phyloP scores from a whole-genome alignment of 1,284 basidiomycete species.

The Cryptococcus sp. region DNA sequence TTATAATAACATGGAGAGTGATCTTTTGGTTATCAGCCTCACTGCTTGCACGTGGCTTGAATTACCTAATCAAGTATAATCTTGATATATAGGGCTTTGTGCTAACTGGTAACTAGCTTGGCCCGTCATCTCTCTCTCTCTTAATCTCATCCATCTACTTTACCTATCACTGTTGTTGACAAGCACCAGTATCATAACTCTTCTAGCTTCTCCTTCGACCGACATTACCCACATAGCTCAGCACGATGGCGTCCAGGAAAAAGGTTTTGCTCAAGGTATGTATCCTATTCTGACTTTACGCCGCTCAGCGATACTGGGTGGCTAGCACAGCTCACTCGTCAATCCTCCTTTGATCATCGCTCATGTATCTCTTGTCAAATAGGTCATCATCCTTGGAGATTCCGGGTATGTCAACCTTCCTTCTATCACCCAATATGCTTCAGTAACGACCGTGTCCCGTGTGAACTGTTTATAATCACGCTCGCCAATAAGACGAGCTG shows the following conservation, averaged over 20 bases:
- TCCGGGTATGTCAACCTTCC: conserved; percentile 70
- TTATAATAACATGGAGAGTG: too few species aligned
- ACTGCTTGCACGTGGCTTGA: too few species aligned
- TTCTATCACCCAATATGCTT: not conserved
- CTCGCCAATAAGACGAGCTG: not conserved
- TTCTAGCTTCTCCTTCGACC: not conserved
- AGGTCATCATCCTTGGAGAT: conserved; percentile 98
- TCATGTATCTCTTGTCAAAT: conserved; percentile 3
- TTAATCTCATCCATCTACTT: too few species aligned
- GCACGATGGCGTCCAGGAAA: conserved; percentile 59
- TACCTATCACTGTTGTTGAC: not conserved
- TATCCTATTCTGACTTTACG: not conserved
- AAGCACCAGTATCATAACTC: not conserved
- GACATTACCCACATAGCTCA: not conserved
- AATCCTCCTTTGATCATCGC: conserved; percentile 1
- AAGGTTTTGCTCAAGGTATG: conserved; percentile 90
- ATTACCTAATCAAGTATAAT: too few species aligned
- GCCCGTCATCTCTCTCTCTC: too few species aligned
- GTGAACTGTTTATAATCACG: not conserved
- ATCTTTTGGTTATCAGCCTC: too few species aligned
- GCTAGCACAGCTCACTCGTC: not conserved
- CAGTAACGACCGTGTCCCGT: not conserved
- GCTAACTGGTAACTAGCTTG: too few species aligned
- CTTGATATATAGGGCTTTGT: too few species aligned
- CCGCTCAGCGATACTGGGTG: not conserved